Base-by-base conservation (phyloP, 108 stramenopile species). In the Chaetoceros muelleri region DNA sequence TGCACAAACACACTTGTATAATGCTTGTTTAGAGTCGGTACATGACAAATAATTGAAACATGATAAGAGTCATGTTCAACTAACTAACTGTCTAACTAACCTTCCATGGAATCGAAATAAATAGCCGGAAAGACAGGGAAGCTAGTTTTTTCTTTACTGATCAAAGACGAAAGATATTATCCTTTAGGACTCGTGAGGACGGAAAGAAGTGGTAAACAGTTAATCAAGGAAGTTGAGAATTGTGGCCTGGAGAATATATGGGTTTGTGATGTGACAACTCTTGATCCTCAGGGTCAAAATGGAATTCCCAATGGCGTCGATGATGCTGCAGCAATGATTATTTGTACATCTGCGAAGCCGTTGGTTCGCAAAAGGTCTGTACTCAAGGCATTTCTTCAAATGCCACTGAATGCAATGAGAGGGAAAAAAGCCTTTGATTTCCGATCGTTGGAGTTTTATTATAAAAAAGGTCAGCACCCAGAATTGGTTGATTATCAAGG, bases 401-500 rank as follows among this genome's bases (percentile, higher is more conserved):
- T 66, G 27, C 84, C 84, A 26, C 50, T 61, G 60, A 76, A 77
- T 55, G 29, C 79, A 0, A 23, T 85, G 2, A 57, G 70, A 22
- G 52, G 72, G 23, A 74, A 80, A 52, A 69, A 67, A 28, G 55
- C 71, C 0, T 55, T 85, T n/a, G 75, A 85, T 50, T 71, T 80
- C 62, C 69, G 73, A 50, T 64, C 64, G 17, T 58, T 85, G 52
- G 57, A 55, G 48, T 85, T 81, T 55, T 70, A 70, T 20, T 85
- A 75, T 68, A 75, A 76, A 48, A 53, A 70, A 28, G 70, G 70
- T 20, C 75, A 72, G 53, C 74, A 80, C 58, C 86, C 86, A 0
- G 86, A 87, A 71, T 68, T 67, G 50, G 86, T 87, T 26, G 86
- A 87, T 55, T 87, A 78, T 55, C 28, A 77, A 44, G 86, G 82